Evolutionary conservation across 2,329 filamentous ascomycete genomes (phyloP).

Genomic region (Phoma sp.): DNA sequence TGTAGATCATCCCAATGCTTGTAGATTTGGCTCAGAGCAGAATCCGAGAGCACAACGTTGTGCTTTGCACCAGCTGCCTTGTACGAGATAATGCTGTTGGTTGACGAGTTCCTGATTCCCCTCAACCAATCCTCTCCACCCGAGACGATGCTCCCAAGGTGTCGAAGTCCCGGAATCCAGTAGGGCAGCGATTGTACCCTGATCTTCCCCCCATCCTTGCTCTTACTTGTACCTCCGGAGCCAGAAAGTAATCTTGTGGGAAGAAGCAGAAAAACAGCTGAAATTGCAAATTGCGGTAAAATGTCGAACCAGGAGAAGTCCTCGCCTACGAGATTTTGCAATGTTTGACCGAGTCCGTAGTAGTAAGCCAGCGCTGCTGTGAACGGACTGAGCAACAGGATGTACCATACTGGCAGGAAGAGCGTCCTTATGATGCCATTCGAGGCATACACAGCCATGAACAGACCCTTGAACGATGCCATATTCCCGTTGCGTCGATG

Average conservation of each 20-base stretch:
- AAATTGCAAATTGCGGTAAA: conserved; percentile 38
- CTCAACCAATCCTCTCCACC: conserved; percentile 54
- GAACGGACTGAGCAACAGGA: conserved; percentile 41
- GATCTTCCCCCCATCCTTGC: conserved; percentile 40
- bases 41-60: conserved; percentile 58
- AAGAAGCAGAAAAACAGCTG: conserved; percentile 34
- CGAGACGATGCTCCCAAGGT: conserved; percentile 59
- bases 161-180: conserved; percentile 65
- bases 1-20: conserved; percentile 26
- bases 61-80: conserved; percentile 58
- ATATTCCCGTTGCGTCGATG: conserved; percentile 24
- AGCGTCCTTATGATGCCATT: conserved; percentile 41
- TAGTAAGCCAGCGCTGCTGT: conserved; percentile 30
- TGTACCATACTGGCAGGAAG: conserved; percentile 45
- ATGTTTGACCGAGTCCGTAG: conserved; percentile 28
- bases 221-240: conserved; percentile 16
- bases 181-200: conserved; percentile 61
- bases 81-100: conserved; percentile 55
- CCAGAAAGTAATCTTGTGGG: conserved; percentile 42
- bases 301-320: conserved; percentile 37
- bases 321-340: conserved; percentile 28
- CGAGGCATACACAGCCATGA: conserved; percentile 43
- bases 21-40: conserved; percentile 48
- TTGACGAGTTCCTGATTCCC: conserved; percentile 48
- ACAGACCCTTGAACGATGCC: conserved; percentile 41